Evolutionary conservation across 768 basidiomycete genomes (phyloP), one percentile per base, ranked within the genome.

Genomic region (Boletus vinaceobasis): DNA sequence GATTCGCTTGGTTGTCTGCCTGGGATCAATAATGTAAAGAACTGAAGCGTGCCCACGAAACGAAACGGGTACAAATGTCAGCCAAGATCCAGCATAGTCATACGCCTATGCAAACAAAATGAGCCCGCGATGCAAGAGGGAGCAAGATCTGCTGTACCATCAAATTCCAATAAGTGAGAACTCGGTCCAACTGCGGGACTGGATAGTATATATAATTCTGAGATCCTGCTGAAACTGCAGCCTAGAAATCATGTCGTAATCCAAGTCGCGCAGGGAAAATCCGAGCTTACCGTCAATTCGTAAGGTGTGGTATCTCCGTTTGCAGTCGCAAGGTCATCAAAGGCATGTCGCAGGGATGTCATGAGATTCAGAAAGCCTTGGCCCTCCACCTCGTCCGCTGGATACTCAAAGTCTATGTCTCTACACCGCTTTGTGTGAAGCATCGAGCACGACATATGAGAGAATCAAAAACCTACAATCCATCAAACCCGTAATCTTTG

Each of bases 361-460:
- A 85, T 67, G 17, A 93, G 80, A 53, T 80, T 74, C 17, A 87
- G 82, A 50, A 90, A 83, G 2, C 82, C 87, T 60, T 82, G 78
- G 2, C 86, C 88, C 61, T 86, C 81, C 0, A 69, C 79, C 3
- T 75, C 66, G 51, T 71, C 80, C 33, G 78, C 66, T 0, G 90
- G 88, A 62, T 86, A 92, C 70, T 93, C 90, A 69, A 85, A 92
- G 69, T 93, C 90, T 45, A 89, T 68, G 57, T 89, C 86, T 65
- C 85, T 85, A 40, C 11, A 15, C 0, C n/a, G 6, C 0, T n/a
- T n/a, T 32, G 17, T 21, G 46, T 53, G 5, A 23, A 33, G 13
- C 3, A 38, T 17, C 2, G 26, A 47, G 14, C 33, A n/a, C 1
- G 33, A 27, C n/a, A n/a, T n/a, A n/a, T 2, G 17, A 27, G 10